Conservation (phyloP, 2,329 filamentous ascomycete genomes). For the Rugonectria rugulosa region DNA sequence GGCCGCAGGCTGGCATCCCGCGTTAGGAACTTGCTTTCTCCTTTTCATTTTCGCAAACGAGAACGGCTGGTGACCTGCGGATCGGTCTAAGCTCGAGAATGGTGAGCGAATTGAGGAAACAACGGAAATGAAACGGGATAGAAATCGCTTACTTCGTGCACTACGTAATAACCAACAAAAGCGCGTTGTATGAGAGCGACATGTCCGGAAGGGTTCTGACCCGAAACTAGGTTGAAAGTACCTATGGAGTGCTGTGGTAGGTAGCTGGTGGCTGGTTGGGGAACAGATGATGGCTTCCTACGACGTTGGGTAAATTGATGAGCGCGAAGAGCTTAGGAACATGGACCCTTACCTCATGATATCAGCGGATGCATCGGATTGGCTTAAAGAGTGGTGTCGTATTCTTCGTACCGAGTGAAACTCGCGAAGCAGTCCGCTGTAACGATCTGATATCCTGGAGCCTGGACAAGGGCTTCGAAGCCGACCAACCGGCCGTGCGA, state of each 20-base stretch:
- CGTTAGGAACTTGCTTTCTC: neutral
- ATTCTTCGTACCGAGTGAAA: constrained; percentile 18
- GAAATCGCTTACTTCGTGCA: neutral
- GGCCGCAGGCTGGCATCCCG: neutral
- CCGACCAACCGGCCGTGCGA: constrained; percentile 1
- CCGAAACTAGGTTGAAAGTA: no score
- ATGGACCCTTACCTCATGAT: no score
- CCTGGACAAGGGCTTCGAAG: neutral
- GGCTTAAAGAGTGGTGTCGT: constrained; percentile 1
- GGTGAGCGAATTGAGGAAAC: neutral
- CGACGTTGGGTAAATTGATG: no score
- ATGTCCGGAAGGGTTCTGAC: neutral
- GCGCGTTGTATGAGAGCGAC: constrained; percentile 12
- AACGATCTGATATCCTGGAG: neutral
- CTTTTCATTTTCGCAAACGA: neutral
- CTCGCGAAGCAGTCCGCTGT: neutral
- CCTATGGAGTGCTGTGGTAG: no score
- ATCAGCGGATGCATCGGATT: no score
- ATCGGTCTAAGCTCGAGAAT: neutral
- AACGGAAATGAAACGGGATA: neutral
- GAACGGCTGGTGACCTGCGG: neutral
- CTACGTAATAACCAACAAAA: constrained; percentile 10
- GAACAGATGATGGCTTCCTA: no score
- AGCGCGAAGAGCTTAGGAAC: no score
- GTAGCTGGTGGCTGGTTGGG: no score